These are phyloP conservation scores for Sordariomycetes sp. DNA, from an alignment of 2,329 filamentous ascomycete species.

Conservation along the genomic window DNA sequence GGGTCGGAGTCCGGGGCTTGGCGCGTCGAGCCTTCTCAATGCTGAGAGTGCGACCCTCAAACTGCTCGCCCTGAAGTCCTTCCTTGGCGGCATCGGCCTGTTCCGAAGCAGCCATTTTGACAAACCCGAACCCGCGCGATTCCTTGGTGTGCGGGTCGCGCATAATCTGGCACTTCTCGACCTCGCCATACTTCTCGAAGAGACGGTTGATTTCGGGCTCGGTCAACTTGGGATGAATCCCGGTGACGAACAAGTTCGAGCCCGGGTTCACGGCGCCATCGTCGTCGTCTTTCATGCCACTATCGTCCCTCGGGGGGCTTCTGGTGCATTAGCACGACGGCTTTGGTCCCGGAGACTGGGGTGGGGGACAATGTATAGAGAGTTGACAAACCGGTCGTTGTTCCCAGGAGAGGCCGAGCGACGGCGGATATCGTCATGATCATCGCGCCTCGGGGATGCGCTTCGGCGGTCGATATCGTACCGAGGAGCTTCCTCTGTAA, in stretches of 20 bases:
- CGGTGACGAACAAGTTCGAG: constrained; percentile 97
- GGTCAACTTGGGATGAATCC: constrained; percentile 84
- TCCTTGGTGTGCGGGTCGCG: constrained; percentile 96
- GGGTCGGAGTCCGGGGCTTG: constrained; percentile 88
- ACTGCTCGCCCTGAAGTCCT: constrained; percentile 85
- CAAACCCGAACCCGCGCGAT: constrained; percentile 96
- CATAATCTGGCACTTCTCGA: constrained; percentile 99
- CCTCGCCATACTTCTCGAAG: constrained; percentile 97
- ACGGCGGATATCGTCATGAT: constrained; percentile 46
- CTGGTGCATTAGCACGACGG: constrained; percentile 1
- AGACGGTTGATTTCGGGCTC: constrained; percentile 88
- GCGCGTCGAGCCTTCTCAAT: constrained; percentile 98
- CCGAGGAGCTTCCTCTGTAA: constrained; percentile 50
- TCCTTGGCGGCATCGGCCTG: constrained; percentile 96
- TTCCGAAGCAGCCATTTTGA: constrained; percentile 95
- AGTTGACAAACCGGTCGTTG: constrained; percentile 33
- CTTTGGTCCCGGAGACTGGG: no score
- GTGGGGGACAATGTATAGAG: neutral
- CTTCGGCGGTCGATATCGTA: constrained; percentile 59
- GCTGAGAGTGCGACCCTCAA: constrained; percentile 91
- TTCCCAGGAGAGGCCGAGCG: constrained; percentile 52
- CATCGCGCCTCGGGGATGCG: constrained; percentile 55
- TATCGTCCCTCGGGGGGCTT: constrained; percentile 41
- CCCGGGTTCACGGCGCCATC: constrained; percentile 82
- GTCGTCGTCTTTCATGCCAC: constrained; percentile 49